Conservation (phyloP, 2,329 filamentous ascomycete species). For the Geosmithia flava region DNA sequence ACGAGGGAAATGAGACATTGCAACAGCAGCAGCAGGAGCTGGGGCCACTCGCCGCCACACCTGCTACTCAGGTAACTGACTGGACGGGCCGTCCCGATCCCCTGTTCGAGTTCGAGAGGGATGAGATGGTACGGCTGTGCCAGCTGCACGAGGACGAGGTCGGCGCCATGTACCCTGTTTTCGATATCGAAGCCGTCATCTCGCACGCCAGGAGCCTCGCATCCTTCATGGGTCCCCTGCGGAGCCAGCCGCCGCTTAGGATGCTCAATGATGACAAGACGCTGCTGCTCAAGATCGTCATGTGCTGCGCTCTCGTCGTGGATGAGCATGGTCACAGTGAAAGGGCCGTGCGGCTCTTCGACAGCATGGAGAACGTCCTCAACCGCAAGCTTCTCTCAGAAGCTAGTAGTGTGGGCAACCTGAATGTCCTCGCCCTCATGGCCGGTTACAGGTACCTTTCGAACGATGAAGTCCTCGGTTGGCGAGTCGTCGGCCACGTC, state of each 20-base stretch:
- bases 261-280: conserved; percentile 40
- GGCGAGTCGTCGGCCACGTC: conserved; percentile 76
- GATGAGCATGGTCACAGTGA: conserved; percentile 72
- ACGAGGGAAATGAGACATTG: conserved; percentile 30
- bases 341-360: conserved; percentile 59
- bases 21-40: not conserved
- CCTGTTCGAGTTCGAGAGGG: conserved; percentile 60
- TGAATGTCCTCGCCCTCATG: conserved; percentile 39
- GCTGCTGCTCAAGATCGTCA: conserved; percentile 67
- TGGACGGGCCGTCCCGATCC: conserved; percentile 41
- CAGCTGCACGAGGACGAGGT: conserved; percentile 80
- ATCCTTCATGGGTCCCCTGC: conserved; percentile 52
- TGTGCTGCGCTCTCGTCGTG: conserved; percentile 66
- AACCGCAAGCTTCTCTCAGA: conserved; percentile 53
- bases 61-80: too few species aligned
- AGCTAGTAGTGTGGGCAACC: conserved; percentile 28
- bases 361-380: conserved; percentile 59
- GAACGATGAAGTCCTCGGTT: conserved; percentile 76
- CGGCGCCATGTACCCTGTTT: conserved; percentile 81
- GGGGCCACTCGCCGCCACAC: conserved; percentile 3
- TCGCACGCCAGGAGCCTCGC: conserved; percentile 58
- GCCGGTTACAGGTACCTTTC: conserved; percentile 69
- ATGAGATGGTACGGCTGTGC: conserved; percentile 71
- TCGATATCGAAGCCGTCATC: conserved; percentile 62
- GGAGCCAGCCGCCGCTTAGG: conserved; percentile 18